Conservation (phyloP, 768 basidiomycete genomes). For the Glaciozyma antarctica region DNA sequence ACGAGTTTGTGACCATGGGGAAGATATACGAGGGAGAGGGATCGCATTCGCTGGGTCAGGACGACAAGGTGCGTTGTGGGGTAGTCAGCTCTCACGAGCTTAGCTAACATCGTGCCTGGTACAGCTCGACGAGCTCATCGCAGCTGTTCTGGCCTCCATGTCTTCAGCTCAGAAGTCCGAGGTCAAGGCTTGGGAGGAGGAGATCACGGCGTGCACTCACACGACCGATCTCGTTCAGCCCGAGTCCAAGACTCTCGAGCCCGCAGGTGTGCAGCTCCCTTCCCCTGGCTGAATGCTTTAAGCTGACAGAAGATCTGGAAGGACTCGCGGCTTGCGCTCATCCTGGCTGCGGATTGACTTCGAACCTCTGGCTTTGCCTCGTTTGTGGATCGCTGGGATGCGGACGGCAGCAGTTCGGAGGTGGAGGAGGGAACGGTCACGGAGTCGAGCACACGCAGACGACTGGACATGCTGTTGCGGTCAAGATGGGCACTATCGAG, state of each 20-base stretch:
- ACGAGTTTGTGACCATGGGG: conserved; percentile 55
- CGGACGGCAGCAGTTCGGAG: conserved; percentile 63
- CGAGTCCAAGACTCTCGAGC: conserved; percentile 42
- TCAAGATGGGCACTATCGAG: conserved; percentile 93
- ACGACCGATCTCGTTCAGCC: conserved; percentile 51
- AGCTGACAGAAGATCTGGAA: conserved; percentile 34
- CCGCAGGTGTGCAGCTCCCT: conserved; percentile 47
- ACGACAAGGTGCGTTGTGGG: conserved; percentile 23
- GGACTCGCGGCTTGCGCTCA: conserved; percentile 66
- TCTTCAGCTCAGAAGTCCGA: conserved; percentile 88
- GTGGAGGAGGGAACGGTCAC: conserved; percentile 69
- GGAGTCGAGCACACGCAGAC: conserved; percentile 66
- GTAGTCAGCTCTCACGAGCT: neutral
- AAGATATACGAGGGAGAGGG: conserved; percentile 63
- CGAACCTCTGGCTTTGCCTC: conserved; percentile 92
- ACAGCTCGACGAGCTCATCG: conserved; percentile 44
- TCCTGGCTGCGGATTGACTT: conserved; percentile 64
- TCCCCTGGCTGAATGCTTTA: neutral
- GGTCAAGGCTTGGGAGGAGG: conserved; percentile 97
- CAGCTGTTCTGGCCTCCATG: conserved; percentile 65
- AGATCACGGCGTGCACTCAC: conserved; percentile 78
- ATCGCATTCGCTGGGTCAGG: conserved; percentile 2
- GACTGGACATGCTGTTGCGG: conserved; percentile 67
- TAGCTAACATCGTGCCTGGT: conserved; percentile 31
- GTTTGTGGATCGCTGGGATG: conserved; percentile 84